Conservation (phyloP, 1,284 basidiomycete species). For the Mycena citricolor region DNA sequence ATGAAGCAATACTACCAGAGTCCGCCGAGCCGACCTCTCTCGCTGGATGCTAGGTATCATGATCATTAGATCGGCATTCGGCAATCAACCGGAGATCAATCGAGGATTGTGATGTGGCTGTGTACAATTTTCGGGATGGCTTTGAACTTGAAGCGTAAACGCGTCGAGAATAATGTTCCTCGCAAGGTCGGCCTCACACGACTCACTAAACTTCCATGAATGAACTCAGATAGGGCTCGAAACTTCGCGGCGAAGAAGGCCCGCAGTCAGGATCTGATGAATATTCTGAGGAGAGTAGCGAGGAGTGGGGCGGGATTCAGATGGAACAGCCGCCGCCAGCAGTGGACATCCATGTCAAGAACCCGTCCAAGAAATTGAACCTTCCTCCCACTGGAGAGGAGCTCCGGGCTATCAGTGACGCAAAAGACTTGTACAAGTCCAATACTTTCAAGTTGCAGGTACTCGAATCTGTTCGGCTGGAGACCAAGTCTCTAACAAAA, state of each 20-base stretch:
- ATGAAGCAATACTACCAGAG: too few relatives aligned
- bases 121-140: conserved; percentile 21
- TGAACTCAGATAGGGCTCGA: conserved; percentile 12
- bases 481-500: background rate
- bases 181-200: conserved; percentile 17
- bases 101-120: background rate
- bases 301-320: conserved; percentile 21
- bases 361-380: conserved; percentile 28
- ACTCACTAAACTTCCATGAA: background rate
- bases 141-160: conserved; percentile 34
- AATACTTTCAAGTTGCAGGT: conserved; percentile 86
- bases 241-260: conserved; percentile 12
- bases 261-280: conserved; percentile 7
- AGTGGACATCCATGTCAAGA: background rate
- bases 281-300: conserved; percentile 10
- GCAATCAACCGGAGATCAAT: background rate
- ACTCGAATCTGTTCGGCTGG: background rate
- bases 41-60: too few relatives aligned
- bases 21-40: too few relatives aligned
- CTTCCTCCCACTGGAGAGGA: conserved; percentile 71
- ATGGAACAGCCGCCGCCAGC: conserved; percentile 12
- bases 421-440: conserved; percentile 78
- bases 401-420: conserved; percentile 73
- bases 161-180: conserved; percentile 18
- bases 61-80: too few relatives aligned